Evolutionary conservation across 2,329 filamentous ascomycete species (phyloP), one percentile per base, ranked within the genome.

Genomic region (Raffaelea ambrosiae): DNA sequence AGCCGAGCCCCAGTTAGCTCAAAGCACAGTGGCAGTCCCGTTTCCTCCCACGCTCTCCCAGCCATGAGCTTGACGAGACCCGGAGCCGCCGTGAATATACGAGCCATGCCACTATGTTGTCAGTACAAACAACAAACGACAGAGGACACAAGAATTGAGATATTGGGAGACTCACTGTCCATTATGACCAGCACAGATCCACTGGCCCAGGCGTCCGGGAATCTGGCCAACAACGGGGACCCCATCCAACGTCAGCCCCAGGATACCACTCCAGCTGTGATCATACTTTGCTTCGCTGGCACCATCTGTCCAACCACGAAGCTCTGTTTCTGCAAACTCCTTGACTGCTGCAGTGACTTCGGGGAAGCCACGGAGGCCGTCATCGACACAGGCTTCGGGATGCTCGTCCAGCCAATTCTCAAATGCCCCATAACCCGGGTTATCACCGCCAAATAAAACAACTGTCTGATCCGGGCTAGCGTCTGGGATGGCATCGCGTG

Each of bases 231-330:
- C 22, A 7, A 43, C 31, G 5, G 46, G 46, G 21, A 48, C 40
- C 5, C 46, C 46, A 35, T 48, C 46, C 1, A 31, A 16, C 1
- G 46, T 48, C 20, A 29, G 8, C 2, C 21, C 46, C 5, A 48
- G 33, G 18, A 48, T 48, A 29, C 46, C 46, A 19, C 46, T 43
- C 46, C 46, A 48, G 40, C 46, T 48, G 46, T 26, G 19, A 23
- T 43, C 46, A 22, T 48, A 48, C 11, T 19, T 21, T 21, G 40
- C 40, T 16, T 31, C 16, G 8, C 7, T 18, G 8, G 10, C 4
- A 3, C 22, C 31, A n/a, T 41, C 29, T 2, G 45, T 16, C 46
- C 46, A 48, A n/a, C 33, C 40, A 11, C 5, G 13, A 2, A 48
- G 16, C 22, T 48, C n/a, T 3, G 40, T 9, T n/a, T 40, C 40